Base-by-base conservation (phyloP, 2,329 filamentous ascomycete species). In the Hirsutella rhossiliensis region DNA sequence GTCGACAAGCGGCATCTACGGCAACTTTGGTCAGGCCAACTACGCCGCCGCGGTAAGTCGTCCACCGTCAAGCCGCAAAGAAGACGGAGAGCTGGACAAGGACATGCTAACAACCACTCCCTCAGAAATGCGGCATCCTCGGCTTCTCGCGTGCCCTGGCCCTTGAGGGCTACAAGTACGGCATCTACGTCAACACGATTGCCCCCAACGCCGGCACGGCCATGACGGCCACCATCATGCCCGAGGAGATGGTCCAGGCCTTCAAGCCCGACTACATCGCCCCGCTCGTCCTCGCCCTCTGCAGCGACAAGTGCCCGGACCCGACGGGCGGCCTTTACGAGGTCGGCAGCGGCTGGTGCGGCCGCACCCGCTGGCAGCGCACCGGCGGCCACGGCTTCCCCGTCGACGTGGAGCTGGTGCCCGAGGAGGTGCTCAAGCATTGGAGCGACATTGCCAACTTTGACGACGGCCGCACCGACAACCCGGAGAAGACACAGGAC, bases 221-320 rank as follows among this genome's bases (percentile, higher is more conserved):
- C 61, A 92, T 98, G 86, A 98, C 92, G 45, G 78, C 82, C 54
- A 90, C 86, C 42, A 86, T 98, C 62, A 78, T 98, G 73, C 92
- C 92, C 28, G 88, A 95, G 67, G 92, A 98, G 71, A 80, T 97
- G 71, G 89, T 98, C 17, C 89, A 97, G 71, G 90, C 92, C 39
- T 95, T 98, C 76, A 98, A 97, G 80, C 92, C 92, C 47, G 90
- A 97, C 61, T 97, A 95, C 67, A 89, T 98, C 63, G 92, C 92
- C 43, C 92, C 92, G 48, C 70, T 97, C 32, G 89, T 98, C 42
- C 80, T 90, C 44, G 80, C 89, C 38, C 84, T 98, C 46, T 73
- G 65, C 64, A 87, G 80, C 62, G 92, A 98, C 69, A 86, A 87
- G 68, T 80, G 88, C 43, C 90, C 92, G 27, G 77, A 84, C 58